Conservation (phyloP, 176 grass and related monocot species). For the Zea mays region DNA sequence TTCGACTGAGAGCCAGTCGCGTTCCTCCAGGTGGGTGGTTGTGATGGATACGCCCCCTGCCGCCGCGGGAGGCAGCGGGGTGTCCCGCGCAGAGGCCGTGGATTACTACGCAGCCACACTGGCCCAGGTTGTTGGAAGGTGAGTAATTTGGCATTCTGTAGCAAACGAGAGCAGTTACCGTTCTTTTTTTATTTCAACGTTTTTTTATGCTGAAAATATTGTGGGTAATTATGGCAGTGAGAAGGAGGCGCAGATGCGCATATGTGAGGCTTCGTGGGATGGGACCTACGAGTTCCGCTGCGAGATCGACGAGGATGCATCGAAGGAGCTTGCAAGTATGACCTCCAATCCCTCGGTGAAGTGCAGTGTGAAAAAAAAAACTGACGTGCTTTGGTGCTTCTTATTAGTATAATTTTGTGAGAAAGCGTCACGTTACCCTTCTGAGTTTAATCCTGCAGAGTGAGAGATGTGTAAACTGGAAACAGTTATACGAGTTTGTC, state of each 20-base stretch:
- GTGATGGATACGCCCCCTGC: conserved; percentile 48
- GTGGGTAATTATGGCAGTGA: conserved; percentile 32
- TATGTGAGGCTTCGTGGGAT: conserved; percentile 74
- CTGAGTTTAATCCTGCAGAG: background rate
- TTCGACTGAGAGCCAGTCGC: background rate
- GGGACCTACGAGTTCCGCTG: conserved; percentile 62
- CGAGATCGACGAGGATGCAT: conserved; percentile 61
- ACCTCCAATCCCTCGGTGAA: background rate
- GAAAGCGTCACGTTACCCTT: background rate
- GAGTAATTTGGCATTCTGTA: background rate
- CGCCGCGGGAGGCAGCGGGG: background rate
- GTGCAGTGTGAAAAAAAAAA: background rate
- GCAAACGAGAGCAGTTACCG: background rate
- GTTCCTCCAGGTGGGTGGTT: conserved; percentile 54
- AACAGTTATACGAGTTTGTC: background rate
- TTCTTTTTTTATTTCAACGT: background rate
- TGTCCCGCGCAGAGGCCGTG: conserved; percentile 59
- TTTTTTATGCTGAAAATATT: conserved; percentile 2
- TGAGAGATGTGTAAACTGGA: conserved; percentile 17
- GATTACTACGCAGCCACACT: conserved; percentile 73
- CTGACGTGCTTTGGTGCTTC: background rate
- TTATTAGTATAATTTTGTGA: background rate
- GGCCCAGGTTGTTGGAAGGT: conserved; percentile 66
- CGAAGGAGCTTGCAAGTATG: conserved; percentile 65
- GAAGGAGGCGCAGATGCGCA: conserved; percentile 78